Base-by-base conservation (phyloP, 2,329 filamentous ascomycete genomes). In the Cordyceps fumosorosea region DNA sequence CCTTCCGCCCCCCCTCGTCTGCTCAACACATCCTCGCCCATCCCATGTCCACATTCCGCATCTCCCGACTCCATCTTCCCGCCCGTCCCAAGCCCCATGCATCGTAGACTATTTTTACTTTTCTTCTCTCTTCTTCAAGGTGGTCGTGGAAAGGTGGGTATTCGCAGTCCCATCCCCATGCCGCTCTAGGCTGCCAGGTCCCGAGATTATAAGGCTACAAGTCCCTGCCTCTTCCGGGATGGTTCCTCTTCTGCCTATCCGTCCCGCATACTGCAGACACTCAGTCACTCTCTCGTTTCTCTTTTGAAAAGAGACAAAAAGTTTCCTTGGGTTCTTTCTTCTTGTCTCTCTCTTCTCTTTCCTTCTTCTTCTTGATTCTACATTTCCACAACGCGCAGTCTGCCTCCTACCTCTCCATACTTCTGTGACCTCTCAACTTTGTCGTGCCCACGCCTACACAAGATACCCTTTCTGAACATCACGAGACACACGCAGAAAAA, bases 21-120 rank as follows among this genome's bases (percentile, higher is more conserved):
- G 56, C 32, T 37, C 45, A 26, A 16, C 40, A 18, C 72, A 29
- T 16, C 22, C 51, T 6, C 3, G 18, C 29, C 24, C 51, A 32
- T 53, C 64, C 72, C 62, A 65, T 70, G 69, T 68, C 64, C 72
- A 71, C 68, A 68, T 66, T 8, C 40, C 40, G 24, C 24, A 22
- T 56, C 52, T 37, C 34, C 34, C 37, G 37, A 29, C 54, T 32
- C 54, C 54, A 37, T 50, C 55, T 59, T 26, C 56, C 47, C 44
- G 22, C 56, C 47, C 29, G 22, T 45, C 45, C 45, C 56, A 20
- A 59, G 44, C 29, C 56, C 56, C 34, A 40, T 59, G 44, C 32
- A 59, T 40, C 45, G 57, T 24, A 34, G 40, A 37, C 20, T 7
- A 18, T 48, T 50, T 37, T 47, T 18, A 20, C 47, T 53, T 48